phyloP scores from a whole-genome alignment of 495 filamentous ascomycete species.

The Neurospora hispaniola region DNA sequence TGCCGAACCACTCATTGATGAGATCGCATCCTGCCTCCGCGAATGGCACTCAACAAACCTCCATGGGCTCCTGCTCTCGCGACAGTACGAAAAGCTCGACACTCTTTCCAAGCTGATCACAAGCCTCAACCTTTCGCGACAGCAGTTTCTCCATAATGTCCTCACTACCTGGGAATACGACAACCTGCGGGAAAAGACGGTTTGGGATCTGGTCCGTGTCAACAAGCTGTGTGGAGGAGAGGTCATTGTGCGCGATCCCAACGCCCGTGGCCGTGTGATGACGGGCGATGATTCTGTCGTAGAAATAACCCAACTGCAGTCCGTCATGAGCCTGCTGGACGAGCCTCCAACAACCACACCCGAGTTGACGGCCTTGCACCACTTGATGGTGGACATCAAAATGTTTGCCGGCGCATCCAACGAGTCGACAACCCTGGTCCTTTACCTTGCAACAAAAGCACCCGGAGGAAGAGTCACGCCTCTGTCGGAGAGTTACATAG shows the following conservation, averaged over 20 bases:
- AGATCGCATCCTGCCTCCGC: conserved; percentile 88
- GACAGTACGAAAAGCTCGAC: conserved; percentile 71
- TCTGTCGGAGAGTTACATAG: conserved; percentile 70
- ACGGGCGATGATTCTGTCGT: conserved; percentile 89
- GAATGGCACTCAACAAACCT: conserved; percentile 98
- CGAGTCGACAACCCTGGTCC: conserved; percentile 60
- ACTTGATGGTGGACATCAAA: conserved; percentile 76
- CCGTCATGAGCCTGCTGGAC: conserved; percentile 89
- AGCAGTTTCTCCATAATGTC: conserved; percentile 87
- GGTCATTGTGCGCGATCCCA: conserved; percentile 85
- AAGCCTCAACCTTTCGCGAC: conserved; percentile 67
- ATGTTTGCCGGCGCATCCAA: conserved; percentile 62
- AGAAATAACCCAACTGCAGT: conserved; percentile 82
- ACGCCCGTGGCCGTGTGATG: conserved; percentile 69
- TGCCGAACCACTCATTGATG: conserved; percentile 87
- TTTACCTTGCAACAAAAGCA: conserved; percentile 67
- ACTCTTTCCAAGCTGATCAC: conserved; percentile 69
- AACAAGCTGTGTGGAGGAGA: conserved; percentile 90
- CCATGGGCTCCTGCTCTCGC: conserved; percentile 78
- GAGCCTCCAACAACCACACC: conserved; percentile 53
- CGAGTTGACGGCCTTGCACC: conserved; percentile 68
- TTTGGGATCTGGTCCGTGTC: conserved; percentile 88
- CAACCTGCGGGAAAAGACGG: conserved; percentile 66
- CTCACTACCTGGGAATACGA: conserved; percentile 76
- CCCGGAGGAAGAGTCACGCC: conserved; percentile 49